Base-by-base conservation (phyloP, 169 alveolate genomes). In the Blepharisma undulans region DNA sequence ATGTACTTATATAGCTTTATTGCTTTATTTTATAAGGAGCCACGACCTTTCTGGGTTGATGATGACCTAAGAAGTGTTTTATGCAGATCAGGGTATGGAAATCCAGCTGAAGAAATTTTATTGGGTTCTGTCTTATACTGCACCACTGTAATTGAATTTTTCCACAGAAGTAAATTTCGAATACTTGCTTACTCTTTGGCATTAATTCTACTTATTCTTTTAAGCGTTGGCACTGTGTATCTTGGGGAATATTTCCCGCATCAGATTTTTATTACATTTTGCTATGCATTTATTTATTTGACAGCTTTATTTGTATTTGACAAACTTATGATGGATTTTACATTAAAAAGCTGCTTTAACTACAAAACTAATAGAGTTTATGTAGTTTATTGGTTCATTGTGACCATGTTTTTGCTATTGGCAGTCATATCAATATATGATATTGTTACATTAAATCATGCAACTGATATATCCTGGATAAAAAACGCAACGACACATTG, bases 241-340 rank as follows among this genome's bases (percentile, higher is more conserved):
- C 72, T 72, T 16, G 91, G 91, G 27, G 84, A 86, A 25, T 32
- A 71, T 25, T 86, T 86, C 72, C 80, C 84, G 48, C 91, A 86
- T 36, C 91, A 86, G n/a, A 25, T 27, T 21, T 19, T 86, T 86
- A 29, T 86, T 21, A 71, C 84, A 22, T 27, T 60, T 18, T 86
- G 91, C 36, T 86, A 66, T 72, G 91, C 84, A 6, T 61, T 86
- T 86, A 32, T 86, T 30, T 71, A 30, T 29, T 27, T 86, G 16
- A 86, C 84, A 22, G 80, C 33, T 21, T 25, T 59, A 25, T 71
- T 71, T 71, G 33, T 85, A 4, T 72, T 86, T 19, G 91, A 86
- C 84, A 27, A 72, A 34, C 30, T 61, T 21, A 60, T 86, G 27
- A 22, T 19, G 29, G 32, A 30, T 27, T 27, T 86, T 60, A 34